phyloP scores from a whole-genome alignment of 495 filamentous ascomycete genomes.

The Talaromyces borbonicus region DNA sequence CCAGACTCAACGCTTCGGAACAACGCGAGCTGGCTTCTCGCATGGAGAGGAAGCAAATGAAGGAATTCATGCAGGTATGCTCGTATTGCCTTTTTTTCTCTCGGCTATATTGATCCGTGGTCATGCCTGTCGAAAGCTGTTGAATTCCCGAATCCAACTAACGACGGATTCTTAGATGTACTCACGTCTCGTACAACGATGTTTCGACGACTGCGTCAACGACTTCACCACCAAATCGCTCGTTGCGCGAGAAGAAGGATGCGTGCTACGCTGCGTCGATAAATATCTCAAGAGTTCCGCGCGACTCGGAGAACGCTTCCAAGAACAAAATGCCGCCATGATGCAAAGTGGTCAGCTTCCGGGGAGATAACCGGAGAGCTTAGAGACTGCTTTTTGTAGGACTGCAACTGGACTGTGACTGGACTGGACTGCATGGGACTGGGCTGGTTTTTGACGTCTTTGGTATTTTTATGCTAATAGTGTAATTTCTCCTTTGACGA shows the following conservation, averaged over 20 bases:
- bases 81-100: no score
- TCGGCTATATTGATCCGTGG: no score
- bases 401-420: no score
- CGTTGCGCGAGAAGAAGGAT: slow-evolving; percentile 72
- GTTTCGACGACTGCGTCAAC: slow-evolving; percentile 94
- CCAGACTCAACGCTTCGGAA: slow-evolving; percentile 63
- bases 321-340: slow-evolving; percentile 87
- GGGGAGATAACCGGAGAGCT: slow-evolving; percentile 25
- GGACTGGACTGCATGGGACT: no score
- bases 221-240: slow-evolving; percentile 98
- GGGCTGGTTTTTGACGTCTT: no score
- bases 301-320: slow-evolving; percentile 81
- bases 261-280: slow-evolving; percentile 86
- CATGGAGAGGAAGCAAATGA: slow-evolving; percentile 95
- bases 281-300: slow-evolving; percentile 86
- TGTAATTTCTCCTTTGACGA: no score
- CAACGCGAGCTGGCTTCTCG: slow-evolving; percentile 83
- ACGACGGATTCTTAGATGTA: slow-evolving; percentile 63
- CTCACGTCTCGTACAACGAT: slow-evolving; percentile 86
- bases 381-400: background rate
- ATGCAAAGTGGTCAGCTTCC: slow-evolving; percentile 54
- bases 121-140: background rate
- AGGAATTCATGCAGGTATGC: slow-evolving; percentile 89
- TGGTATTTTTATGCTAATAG: background rate
- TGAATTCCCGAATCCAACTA: background rate